Conservation (phyloP, 345 rosid species). For the Carallia pectinifolia region DNA sequence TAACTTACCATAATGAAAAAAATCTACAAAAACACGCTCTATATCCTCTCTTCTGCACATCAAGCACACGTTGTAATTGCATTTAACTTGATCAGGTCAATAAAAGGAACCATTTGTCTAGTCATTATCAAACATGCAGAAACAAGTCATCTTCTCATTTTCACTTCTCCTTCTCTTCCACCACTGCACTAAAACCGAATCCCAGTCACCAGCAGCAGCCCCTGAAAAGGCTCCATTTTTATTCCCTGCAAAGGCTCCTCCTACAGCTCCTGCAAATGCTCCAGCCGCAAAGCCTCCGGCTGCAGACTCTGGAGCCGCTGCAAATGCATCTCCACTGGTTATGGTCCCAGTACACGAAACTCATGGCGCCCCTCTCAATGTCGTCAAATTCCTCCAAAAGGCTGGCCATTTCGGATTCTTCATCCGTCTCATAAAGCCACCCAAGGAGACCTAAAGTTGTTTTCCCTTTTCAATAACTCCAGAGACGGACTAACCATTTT, state of each 20-base stretch:
- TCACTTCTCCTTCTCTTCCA: constrained; percentile 26
- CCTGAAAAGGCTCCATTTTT: constrained; percentile 8
- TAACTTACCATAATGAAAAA: too few species aligned
- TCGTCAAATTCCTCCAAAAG: constrained; percentile 20
- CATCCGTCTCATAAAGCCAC: constrained; percentile 22
- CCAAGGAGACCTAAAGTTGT: constrained; percentile 22
- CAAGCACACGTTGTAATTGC: not conserved
- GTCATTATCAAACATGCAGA: constrained; percentile 8
- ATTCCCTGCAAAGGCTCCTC: constrained; percentile 3
- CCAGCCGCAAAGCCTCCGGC: not conserved
- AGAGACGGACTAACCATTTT: constrained; percentile 20
- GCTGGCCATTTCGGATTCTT: constrained; percentile 24
- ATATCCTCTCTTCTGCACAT: too few species aligned
- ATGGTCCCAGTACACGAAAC: constrained; percentile 10
- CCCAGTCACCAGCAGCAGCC: constrained; percentile 23
- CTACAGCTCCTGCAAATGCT: too few species aligned
- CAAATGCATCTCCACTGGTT: constrained; percentile 5
- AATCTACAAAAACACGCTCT: too few species aligned
- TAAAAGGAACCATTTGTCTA: too few species aligned
- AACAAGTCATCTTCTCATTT: constrained; percentile 2
- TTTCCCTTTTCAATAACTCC: constrained; percentile 19
- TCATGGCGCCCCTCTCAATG: constrained; percentile 26
- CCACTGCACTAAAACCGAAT: constrained; percentile 8
- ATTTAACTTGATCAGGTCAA: not conserved
- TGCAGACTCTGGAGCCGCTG: not conserved